phyloP scores from a whole-genome alignment of 345 rosid species.

The Eucalyptus pauciflora region DNA sequence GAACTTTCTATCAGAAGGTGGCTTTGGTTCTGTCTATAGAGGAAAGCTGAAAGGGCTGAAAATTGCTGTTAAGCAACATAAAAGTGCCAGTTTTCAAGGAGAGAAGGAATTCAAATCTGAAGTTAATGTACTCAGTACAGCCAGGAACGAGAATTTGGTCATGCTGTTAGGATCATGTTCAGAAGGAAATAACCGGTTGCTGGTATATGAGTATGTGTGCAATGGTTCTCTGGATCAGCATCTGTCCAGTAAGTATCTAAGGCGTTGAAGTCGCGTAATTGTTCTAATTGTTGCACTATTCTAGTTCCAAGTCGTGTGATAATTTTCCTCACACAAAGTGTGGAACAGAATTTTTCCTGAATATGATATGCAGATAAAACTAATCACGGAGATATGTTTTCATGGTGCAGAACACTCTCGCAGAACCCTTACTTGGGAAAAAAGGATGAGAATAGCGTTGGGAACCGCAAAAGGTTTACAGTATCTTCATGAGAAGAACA shows the following conservation, averaged over 20 bases:
- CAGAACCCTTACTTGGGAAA: slow-evolving; percentile 35
- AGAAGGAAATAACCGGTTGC: slow-evolving; percentile 38
- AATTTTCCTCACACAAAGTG: not conserved
- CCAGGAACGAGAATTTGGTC: slow-evolving; percentile 48
- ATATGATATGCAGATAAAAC: not conserved
- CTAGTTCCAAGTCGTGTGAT: not conserved
- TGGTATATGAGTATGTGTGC: slow-evolving; percentile 59
- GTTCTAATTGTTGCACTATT: not conserved
- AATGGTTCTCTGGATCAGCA: slow-evolving; percentile 53
- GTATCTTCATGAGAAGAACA: slow-evolving; percentile 47
- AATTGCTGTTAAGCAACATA: slow-evolving; percentile 56
- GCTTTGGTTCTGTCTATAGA: slow-evolving; percentile 47
- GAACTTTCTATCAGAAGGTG: slow-evolving; percentile 56
- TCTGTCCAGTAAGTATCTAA: slow-evolving; percentile 31
- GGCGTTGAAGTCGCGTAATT: not conserved
- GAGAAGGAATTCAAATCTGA: slow-evolving; percentile 63
- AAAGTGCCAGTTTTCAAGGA: slow-evolving; percentile 39
- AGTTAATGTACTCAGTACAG: slow-evolving; percentile 46
- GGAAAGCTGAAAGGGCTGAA: slow-evolving; percentile 34
- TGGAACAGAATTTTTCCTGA: not conserved
- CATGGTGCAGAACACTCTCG: slow-evolving; percentile 34
- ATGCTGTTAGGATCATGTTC: slow-evolving; percentile 56
- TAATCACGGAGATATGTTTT: not conserved
- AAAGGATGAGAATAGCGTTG: slow-evolving; percentile 47
- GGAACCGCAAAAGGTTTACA: slow-evolving; percentile 47